Evolutionary conservation across 345 rosid genomes (phyloP), one percentile per base, ranked within the genome.

Genomic region (Trapa bicornis): DNA sequence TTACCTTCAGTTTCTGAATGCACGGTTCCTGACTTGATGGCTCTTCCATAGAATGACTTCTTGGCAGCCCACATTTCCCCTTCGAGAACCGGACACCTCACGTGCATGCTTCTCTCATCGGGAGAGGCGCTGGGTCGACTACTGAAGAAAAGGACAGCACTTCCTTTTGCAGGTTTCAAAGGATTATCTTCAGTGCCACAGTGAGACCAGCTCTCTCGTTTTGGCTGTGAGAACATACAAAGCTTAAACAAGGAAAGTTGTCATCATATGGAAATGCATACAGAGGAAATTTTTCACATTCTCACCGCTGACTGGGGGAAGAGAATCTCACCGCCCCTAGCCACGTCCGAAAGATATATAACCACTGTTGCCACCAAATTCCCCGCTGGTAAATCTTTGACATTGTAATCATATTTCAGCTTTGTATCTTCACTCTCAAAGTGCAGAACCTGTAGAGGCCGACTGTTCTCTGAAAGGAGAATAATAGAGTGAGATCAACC

Each of bases 111-210:
- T 36, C 83, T 77, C 68, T 14, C 63, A 72, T 93, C 99, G 2
- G 78, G 80, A 66, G 81, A 74, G 52, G 84, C 75, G 61, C 87
- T 81, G 10, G 77, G 86, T 66, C 69, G 85, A 61, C 80, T 72
- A 36, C 73, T 83, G 89, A 93, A 93, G 75, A 90, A 85, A 75
- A 94, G 61, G 65, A 94, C 37, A 3, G 96, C 99, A 37, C 87
- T 85, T 70, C 97, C 97, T 84, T 84, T 88, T 0, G 75, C 65
- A 3, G 97, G 96, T 80, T 77, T 83, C 72, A 83, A 80, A 63
- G 77, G 72, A 70, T 67, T 75, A 67, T 79, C 71, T 7, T 69
- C 57, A 67, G 78, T 80, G 50, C 77, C 48, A 64, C 98, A 89
- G 60, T 85, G 83, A 2, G 89, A 82, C 91, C 89, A 80, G 10